Evolutionary conservation across 768 basidiomycete species (phyloP).

Genomic region (Zangia roseola): DNA sequence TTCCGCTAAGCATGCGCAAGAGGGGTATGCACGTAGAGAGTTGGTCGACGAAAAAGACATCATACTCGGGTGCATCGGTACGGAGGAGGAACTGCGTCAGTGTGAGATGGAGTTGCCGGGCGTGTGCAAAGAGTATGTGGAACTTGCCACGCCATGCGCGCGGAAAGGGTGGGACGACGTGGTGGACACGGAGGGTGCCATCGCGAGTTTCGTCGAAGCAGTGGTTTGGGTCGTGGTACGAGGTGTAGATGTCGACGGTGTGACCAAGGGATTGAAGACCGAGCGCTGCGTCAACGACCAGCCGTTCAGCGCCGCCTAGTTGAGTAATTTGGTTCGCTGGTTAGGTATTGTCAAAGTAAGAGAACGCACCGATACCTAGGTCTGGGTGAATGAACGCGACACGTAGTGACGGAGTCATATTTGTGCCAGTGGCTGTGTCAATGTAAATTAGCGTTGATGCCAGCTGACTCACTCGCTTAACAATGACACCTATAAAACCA

Average conservation of each 20-base stretch:
- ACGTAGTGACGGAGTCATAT: constrained; percentile 31
- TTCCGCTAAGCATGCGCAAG: constrained; percentile 60
- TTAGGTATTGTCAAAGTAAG: neutral
- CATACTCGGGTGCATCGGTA: constrained; percentile 47
- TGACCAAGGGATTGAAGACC: constrained; percentile 86
- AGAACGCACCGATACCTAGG: constrained; percentile 77
- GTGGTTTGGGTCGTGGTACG: constrained; percentile 81
- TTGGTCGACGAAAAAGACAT: constrained; percentile 94
- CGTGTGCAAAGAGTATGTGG: constrained; percentile 87
- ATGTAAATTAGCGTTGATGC: no score
- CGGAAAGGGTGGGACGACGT: constrained; percentile 74
- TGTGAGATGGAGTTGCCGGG: constrained; percentile 83
- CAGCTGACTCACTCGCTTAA: no score
- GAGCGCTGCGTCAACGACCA: constrained; percentile 93
- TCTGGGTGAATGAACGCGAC: constrained; percentile 94
- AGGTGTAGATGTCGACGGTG: constrained; percentile 86
- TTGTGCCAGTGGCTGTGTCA: no score
- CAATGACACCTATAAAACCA: no score
- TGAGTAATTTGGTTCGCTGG: neutral
- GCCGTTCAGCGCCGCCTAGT: constrained; percentile 89
- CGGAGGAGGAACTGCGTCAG: constrained; percentile 50
- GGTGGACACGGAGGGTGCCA: constrained; percentile 77
- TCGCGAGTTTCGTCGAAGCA: constrained; percentile 94
- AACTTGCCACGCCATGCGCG: constrained; percentile 77
- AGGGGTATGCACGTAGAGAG: constrained; percentile 90